Conservation (phyloP, 441 rosid species). For the Adansonia grandidieri region DNA sequence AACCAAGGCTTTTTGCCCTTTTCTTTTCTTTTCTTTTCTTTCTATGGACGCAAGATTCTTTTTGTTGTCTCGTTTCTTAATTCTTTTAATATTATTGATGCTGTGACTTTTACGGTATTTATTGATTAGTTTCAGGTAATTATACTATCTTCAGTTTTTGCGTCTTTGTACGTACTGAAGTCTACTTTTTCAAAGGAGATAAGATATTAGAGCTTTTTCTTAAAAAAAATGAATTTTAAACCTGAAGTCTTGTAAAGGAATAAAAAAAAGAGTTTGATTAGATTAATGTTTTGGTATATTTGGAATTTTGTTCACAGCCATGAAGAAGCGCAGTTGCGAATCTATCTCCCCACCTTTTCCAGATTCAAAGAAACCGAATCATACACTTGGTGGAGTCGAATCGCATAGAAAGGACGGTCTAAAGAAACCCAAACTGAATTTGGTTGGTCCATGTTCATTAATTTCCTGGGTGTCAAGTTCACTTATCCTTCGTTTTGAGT, state of each 20-base stretch:
- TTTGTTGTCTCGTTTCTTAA: conserved; percentile 34
- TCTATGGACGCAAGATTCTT: conserved; percentile 61
- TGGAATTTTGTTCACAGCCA: conserved; percentile 56
- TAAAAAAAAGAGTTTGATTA: conserved; percentile 19
- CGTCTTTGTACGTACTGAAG: conserved; percentile 33
- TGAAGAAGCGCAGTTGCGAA: conserved; percentile 75
- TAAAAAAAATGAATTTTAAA: conserved; percentile 34
- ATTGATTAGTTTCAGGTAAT: conserved; percentile 39
- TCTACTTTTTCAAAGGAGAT: conserved; percentile 39
- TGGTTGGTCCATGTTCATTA: conserved; percentile 50
- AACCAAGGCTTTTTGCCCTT: conserved; percentile 46
- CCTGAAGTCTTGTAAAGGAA: conserved; percentile 17
- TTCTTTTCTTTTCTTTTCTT: conserved; percentile 56
- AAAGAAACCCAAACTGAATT: conserved; percentile 50
- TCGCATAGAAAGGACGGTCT: conserved; percentile 43
- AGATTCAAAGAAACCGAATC: conserved; percentile 61
- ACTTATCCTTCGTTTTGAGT: conserved; percentile 26
- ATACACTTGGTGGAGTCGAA: conserved; percentile 42
- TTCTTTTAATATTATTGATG: conserved; percentile 33
- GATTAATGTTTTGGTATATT: conserved; percentile 27
- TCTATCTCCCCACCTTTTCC: conserved; percentile 57
- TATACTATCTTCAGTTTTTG: conserved; percentile 30
- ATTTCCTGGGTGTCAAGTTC: conserved; percentile 26
- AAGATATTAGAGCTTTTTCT: conserved; percentile 35
- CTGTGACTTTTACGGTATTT: conserved; percentile 35